Evolutionary conservation across 2,329 filamentous ascomycete genomes (phyloP).

Genomic region (Stachybotrys elegans): DNA sequence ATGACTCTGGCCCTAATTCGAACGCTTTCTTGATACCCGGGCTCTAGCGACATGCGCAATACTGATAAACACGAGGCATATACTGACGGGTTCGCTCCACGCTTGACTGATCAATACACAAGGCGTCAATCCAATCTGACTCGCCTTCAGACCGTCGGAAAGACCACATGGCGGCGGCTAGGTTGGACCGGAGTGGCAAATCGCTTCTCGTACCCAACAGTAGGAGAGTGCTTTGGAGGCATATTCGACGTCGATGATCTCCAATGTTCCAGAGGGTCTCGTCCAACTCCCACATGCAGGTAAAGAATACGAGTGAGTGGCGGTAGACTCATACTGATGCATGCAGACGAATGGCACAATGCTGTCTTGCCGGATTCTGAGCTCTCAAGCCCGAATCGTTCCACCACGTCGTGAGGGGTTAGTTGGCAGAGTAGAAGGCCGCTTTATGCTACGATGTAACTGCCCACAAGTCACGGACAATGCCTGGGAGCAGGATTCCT

Average conservation of each 20-base stretch:
- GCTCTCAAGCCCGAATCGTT: too few relatives aligned
- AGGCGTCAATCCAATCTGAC: constrained; percentile 2
- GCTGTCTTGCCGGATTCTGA: too few relatives aligned
- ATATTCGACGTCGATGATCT: constrained; percentile 7
- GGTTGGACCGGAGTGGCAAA: neutral
- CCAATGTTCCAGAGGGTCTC: constrained; percentile 8
- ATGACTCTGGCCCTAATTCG: neutral
- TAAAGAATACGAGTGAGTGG: constrained; percentile 10
- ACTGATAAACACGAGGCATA: constrained; percentile 2
- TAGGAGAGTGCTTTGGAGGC: constrained; percentile 11
- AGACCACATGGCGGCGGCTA: neutral
- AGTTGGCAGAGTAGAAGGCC: too few relatives aligned
- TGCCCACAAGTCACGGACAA: too few relatives aligned
- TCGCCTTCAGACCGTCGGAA: neutral
- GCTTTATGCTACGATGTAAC: too few relatives aligned
- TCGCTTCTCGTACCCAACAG: constrained; percentile 6
- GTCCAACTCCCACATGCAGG: constrained; percentile 6
- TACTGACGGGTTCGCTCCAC: constrained; percentile 1
- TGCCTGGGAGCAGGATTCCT: too few relatives aligned
- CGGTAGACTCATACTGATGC: constrained; percentile 6
- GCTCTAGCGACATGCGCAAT: neutral
- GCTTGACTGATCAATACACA: constrained; percentile 1
- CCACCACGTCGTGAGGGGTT: too few relatives aligned
- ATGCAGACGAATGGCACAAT: too few relatives aligned
- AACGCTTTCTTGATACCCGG: constrained; percentile 1